Conservation (phyloP, 2,329 filamentous ascomycete genomes). For the Aureobasidium sp. region DNA sequence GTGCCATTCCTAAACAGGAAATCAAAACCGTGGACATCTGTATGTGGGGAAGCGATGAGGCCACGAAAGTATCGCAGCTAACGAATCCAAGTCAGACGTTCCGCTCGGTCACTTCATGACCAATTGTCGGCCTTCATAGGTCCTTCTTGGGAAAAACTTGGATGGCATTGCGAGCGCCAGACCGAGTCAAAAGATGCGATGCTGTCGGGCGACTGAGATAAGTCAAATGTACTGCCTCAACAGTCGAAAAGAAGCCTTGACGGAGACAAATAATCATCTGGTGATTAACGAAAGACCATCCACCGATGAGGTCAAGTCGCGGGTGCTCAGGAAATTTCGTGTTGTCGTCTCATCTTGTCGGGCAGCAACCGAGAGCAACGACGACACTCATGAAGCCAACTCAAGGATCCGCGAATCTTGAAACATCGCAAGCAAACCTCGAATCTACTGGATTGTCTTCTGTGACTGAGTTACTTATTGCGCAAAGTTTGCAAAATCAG, state of each 20-base stretch:
- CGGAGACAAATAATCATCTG: neutral
- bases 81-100: conserved; percentile 10
- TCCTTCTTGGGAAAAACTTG: conserved; percentile 1
- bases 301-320: neutral
- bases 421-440: neutral
- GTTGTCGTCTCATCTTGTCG: no score
- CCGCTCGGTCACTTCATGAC: neutral
- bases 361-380: no score
- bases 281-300: neutral
- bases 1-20: conserved; percentile 7
- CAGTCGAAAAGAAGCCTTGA: conserved; percentile 5
- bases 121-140: neutral
- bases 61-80: conserved; percentile 4
- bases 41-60: conserved; percentile 7
- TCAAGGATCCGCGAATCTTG: neutral
- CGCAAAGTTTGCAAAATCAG: no score
- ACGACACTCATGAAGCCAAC: neutral
- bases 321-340: no score
- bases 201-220: neutral
- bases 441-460: neutral
- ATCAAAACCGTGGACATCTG: neutral
- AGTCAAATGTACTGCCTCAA: conserved; percentile 9
- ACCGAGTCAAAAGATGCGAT: conserved; percentile 7
- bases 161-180: neutral
- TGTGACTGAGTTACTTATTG: no score